Evolutionary conservation across 2,329 filamentous ascomycete species (phyloP), one percentile per base, ranked within the genome.

Genomic region (Alternaria burnsii): DNA sequence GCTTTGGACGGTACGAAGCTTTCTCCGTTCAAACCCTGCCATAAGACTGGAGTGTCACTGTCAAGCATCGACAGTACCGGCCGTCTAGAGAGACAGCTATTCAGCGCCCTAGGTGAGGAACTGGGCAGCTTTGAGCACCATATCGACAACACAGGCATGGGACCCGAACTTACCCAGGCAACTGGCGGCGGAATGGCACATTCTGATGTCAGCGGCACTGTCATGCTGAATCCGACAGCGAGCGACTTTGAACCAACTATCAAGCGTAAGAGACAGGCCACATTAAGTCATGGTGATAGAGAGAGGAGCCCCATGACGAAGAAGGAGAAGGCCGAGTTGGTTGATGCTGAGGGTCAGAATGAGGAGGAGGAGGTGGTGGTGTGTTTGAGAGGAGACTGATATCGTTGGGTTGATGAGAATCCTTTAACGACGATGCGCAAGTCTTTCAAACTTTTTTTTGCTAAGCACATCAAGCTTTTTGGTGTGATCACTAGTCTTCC

Each of bases 81-180:
- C 5, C 68, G 68, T 18, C 48, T 77, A 0, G 75, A 77, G 65
- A 58, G 62, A 40, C 65, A 74, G 40, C 59, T 76, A 2, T 76
- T 66, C 52, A 74, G 67, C 62, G 75, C 75, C 14, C 55, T 78
- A 7, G 74, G 74, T 1, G 74, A 76, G 5, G 73, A 75, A 41
- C 55, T 76, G 3, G 65, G 63, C n/a, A 61, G 64, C 30, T 72
- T 74, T 16, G 63, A 74, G 18, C 59, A 65, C 3, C 58, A 61
- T 9, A 52, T 63, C 9, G 52, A 68, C 11, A 46, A 55, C 8
- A 55, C 50, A 16, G 48, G 52, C 12, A 66, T 69, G 61, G 61
- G 61, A 12, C 54, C 60, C n/a, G 69, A 71, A 38, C 55, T 63
- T 20, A 56, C 61, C 30, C 58, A 62, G 2, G 55, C 61, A 18